Evolutionary conservation across 2,329 filamentous ascomycete genomes (phyloP).

Genomic region (Aureobasidium mangrovei): DNA sequence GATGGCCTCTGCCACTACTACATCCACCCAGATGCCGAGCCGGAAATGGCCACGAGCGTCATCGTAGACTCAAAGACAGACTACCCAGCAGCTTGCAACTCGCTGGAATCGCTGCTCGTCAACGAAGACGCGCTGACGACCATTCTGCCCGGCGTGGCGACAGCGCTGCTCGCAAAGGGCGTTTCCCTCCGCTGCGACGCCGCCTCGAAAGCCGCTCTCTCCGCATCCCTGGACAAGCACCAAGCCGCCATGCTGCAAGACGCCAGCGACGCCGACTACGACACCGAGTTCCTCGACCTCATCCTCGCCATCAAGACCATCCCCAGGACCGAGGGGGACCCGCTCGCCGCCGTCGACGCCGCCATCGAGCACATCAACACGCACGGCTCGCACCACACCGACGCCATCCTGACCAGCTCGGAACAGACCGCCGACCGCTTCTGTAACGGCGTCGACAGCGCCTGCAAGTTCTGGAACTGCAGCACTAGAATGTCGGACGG

Average conservation of each 20-base stretch:
- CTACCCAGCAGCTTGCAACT: constrained; percentile 94
- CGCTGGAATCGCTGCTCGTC: constrained; percentile 83
- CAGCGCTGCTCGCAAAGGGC: constrained; percentile 63
- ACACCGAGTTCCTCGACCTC: constrained; percentile 83
- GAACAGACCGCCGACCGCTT: constrained; percentile 65
- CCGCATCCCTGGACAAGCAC: constrained; percentile 35
- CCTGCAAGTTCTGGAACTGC: constrained; percentile 94
- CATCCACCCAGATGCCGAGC: constrained; percentile 69
- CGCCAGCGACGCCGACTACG: constrained; percentile 62
- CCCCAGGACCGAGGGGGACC: constrained; percentile 22
- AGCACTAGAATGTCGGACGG: constrained; percentile 92
- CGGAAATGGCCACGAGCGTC: constrained; percentile 61
- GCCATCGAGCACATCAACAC: constrained; percentile 85
- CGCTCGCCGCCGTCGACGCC: constrained; percentile 43
- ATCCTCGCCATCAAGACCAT: constrained; percentile 78
- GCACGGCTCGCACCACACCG: constrained; percentile 90
- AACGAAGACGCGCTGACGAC: constrained; percentile 60
- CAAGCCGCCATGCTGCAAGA: constrained; percentile 48
- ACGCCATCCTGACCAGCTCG: constrained; percentile 72
- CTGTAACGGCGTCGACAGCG: constrained; percentile 76
- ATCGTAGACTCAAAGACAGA: constrained; percentile 87
- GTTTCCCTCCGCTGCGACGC: constrained; percentile 77
- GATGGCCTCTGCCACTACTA: constrained; percentile 88
- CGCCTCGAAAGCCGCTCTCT: constrained; percentile 55
- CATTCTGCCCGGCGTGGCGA: constrained; percentile 62